Evolutionary conservation across 129 eudicot genomes (phyloP).

Genomic region (Rutidosis leptorrhynchoides): DNA sequence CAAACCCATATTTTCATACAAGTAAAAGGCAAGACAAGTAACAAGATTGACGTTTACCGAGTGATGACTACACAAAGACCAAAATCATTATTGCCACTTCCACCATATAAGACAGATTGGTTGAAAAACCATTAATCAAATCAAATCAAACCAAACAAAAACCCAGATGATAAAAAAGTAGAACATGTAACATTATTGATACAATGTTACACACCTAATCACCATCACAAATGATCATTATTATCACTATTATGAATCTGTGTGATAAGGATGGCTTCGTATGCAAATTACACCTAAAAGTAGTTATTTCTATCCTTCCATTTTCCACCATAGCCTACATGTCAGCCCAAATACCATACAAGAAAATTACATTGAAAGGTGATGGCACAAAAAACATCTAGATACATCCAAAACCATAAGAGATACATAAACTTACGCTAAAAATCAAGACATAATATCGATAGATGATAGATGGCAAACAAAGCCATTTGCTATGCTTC

Average conservation of each 20-base stretch:
- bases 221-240: neutral
- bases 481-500: neutral
- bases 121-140: neutral
- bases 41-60: neutral
- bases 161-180: neutral
- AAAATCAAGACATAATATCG: neutral
- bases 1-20: neutral
- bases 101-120: neutral
- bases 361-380: neutral
- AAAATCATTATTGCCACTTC: neutral
- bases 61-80: neutral
- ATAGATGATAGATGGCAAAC: neutral
- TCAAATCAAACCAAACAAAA: neutral
- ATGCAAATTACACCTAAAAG: neutral
- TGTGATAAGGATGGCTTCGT: neutral
- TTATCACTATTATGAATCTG: neutral
- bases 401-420: neutral
- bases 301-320: neutral
- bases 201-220: neutral
- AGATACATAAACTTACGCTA: neutral
- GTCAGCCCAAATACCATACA: neutral
- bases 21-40: neutral
- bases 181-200: too few species aligned
- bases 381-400: neutral
- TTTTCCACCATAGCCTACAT: neutral